Base-by-base conservation (phyloP, 441 rosid genomes). In the Corymbia calophylla region DNA sequence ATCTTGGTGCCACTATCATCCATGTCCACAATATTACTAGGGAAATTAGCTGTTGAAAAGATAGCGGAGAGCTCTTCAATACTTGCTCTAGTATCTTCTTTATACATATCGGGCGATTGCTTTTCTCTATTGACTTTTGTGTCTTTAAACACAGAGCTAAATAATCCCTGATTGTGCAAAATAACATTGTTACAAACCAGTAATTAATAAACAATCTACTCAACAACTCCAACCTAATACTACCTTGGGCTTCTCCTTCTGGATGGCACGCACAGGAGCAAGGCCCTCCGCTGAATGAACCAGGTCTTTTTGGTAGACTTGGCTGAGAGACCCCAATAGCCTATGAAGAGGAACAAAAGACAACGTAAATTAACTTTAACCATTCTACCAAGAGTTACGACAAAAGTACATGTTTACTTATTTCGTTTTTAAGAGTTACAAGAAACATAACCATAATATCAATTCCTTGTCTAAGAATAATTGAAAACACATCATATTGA, bases 201-300 rank as follows among this genome's bases (percentile, higher is more conserved):
- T 86, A 87, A 86, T 86, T 66, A 86, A 19, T 29, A 70, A 23
- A 84, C 8, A 29, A 32, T 82, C 19, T 9, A 70, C 85, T 32
- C 35, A 27, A 44, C 39, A 14, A 62, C 44, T 88, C 29, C 25
- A 86, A 54, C 44, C 85, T 39, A 89, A 85, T 44, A 87, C 47
- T 93, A 95, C 95, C 97, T 95, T 97, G 93, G 95, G 97, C 95
- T 98, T 97, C 92, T 97, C 99, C 92, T 94, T 97, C 51, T 91
- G 96, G 88, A 91, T 89, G 56, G 91, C 54, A 19, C 91, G 53
- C 86, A 89, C 93, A 39, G 93, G 87, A 87, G 89, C 82, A 77
- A 66, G 89, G 89, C 91, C 95, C 81, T 93, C 97, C 19, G 90
- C 93, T 91, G 91, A 89, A 91, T 90, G 91, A 55, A 91, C 88